Percentiles rank a stretch among this genome's conserved stretches.
Conservation (phyloP, 768 basidiomycete species). For the Tylopilus sp. region DNA sequence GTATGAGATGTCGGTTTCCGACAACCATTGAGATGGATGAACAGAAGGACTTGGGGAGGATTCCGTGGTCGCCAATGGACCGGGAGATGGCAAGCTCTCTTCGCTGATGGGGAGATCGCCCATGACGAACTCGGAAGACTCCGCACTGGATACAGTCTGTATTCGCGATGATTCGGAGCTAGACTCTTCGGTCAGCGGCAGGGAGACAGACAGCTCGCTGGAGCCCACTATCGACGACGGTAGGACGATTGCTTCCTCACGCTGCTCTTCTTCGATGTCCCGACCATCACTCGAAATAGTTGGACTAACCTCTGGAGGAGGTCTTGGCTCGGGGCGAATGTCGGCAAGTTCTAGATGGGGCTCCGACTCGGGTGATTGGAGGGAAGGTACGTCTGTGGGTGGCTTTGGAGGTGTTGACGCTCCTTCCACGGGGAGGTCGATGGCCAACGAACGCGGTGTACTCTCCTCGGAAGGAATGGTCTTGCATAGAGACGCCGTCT, state of each 20-base stretch:
- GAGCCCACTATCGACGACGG: slow-evolving; percentile 21
- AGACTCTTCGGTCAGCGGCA: slow-evolving; percentile 31
- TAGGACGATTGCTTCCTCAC: slow-evolving; percentile 6
- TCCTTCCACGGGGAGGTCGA: slow-evolving; percentile 26
- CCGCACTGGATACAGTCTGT: slow-evolving; percentile 40
- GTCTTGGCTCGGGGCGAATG: slow-evolving; percentile 29
- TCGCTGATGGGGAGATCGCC: slow-evolving; percentile 27
- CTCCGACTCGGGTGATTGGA: slow-evolving; percentile 26
- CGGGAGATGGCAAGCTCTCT: slow-evolving; percentile 31
- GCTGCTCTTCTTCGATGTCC: slow-evolving; percentile 21
- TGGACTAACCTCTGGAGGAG: slow-evolving; percentile 38
- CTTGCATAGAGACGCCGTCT: slow-evolving; percentile 43
- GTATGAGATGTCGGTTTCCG: slow-evolving; percentile 65
- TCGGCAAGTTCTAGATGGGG: slow-evolving; percentile 16
- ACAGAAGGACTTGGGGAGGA: slow-evolving; percentile 33
- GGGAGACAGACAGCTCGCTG: slow-evolving; percentile 20
- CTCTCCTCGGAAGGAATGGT: slow-evolving; percentile 36
- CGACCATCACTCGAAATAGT: slow-evolving; percentile 18
- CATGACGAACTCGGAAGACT: slow-evolving; percentile 36
- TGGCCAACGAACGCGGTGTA: slow-evolving; percentile 35
- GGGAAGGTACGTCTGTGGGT: slow-evolving; percentile 25
- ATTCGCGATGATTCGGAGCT: slow-evolving; percentile 31
- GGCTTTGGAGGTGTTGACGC: slow-evolving; percentile 25
- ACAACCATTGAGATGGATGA: slow-evolving; percentile 51
- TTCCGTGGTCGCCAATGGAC: slow-evolving; percentile 34